Evolutionary conservation across 192 early-diverging fungal species (phyloP), one percentile per base, ranked within the genome.

Genomic region (Backusella liffmaniae): DNA sequence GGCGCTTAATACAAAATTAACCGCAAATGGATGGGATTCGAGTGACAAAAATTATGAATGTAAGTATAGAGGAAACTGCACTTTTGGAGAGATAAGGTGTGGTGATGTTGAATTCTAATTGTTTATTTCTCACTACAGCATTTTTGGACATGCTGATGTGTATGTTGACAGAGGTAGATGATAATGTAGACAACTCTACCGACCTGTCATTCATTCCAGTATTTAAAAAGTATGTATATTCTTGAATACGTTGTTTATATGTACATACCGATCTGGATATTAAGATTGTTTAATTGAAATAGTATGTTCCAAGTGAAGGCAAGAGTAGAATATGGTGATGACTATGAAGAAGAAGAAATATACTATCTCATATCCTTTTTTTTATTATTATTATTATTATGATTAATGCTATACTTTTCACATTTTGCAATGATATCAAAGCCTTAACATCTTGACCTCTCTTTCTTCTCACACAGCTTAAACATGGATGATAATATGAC

Each of bases 341-440:
- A 72, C 32, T 39, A 42, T n/a, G 71, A 74, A 26, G 36, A 35
- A 3, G 79, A 80, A 56, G 79, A 80, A 39, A 62, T 77, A 13
- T 70, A 69, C 37, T 74, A 73, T 36, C 76, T 80, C 49, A 77
- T 76, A 76, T 76, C 75, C 75, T 76, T 76, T 76, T 68, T 70
- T 29, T 70, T 70, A 70, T 76, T n/a, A 23, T 23, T 35, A 29
- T 16, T 42, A 41, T 46, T n/a, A 23, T 23, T 35, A 29, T 16
- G 30, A 41, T 46, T 32, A 67, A n/a, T 34, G 35, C 18, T 29
- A 15, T 35, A 18, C 37, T 67, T 7, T 6, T 30, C 26, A 26
- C 49, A 59, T 18, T 66, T 16, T 75, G 3, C 34, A 12, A 21
- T 29, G 8, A 32, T 41, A 44, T 41, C 18, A 18, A 66, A 32